Evolutionary conservation across 2,329 filamentous ascomycete genomes (phyloP).

Genomic region (Hymenoscyphus albidus): DNA sequence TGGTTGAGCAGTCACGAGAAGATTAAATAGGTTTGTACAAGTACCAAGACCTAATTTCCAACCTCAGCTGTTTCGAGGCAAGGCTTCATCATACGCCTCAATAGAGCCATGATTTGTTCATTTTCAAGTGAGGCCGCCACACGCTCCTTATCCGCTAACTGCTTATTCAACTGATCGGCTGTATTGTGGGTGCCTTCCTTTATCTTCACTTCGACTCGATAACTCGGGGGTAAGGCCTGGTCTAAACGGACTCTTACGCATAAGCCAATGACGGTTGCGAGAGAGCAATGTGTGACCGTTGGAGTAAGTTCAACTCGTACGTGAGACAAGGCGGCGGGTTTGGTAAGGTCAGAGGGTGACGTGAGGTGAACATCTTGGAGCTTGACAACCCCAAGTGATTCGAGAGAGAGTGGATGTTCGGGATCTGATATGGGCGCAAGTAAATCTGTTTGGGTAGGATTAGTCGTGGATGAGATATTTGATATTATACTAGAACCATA

Average conservation of each 20-base stretch:
- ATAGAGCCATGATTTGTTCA: constrained; percentile 78
- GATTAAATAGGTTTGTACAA: not conserved
- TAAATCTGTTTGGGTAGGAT: constrained; percentile 60
- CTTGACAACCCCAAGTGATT: constrained; percentile 90
- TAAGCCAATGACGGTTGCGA: constrained; percentile 93
- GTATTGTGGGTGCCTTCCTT: constrained; percentile 96
- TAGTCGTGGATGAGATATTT: constrained; percentile 27
- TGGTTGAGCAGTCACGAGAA: not conserved
- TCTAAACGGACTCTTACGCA: constrained; percentile 89
- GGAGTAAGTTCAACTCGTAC: constrained; percentile 90
- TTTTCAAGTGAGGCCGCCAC: constrained; percentile 95
- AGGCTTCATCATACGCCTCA: constrained; percentile 90
- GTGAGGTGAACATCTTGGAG: constrained; percentile 86
- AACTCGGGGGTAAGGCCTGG: constrained; percentile 85
- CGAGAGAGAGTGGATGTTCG: constrained; percentile 91
- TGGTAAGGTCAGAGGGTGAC: constrained; percentile 54
- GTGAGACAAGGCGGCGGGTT: constrained; percentile 57
- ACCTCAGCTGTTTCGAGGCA: constrained; percentile 43
- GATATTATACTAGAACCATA: not conserved
- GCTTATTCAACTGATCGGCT: constrained; percentile 94
- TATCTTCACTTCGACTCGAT: constrained; percentile 86
- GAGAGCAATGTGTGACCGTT: constrained; percentile 93
- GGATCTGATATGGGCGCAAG: constrained; percentile 94
- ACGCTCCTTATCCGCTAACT: constrained; percentile 91
- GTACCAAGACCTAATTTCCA: not conserved